A percentile compares a stretch with the other conserved stretches of the same genome.
phyloP scores from a whole-genome alignment of 495 filamentous ascomycete species.

The Wilcoxina mikolae region DNA sequence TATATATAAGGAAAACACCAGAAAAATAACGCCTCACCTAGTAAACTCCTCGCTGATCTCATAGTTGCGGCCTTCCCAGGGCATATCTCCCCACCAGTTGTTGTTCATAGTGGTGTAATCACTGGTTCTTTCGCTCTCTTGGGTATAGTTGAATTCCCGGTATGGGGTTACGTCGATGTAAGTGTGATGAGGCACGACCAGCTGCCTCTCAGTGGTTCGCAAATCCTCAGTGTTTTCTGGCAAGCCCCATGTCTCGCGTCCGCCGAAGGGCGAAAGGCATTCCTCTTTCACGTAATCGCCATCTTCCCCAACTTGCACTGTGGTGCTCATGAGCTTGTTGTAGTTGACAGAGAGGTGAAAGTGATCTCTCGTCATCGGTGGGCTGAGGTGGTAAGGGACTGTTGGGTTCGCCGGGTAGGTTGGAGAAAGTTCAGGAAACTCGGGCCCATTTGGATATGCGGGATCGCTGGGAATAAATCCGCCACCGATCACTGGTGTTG shows the following conservation, averaged over 20 bases:
- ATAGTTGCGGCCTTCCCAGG: constrained; percentile 23
- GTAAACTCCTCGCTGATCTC: constrained; percentile 25
- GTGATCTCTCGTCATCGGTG: constrained; percentile 14
- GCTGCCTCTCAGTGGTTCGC: constrained; percentile 18
- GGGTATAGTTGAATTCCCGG: constrained; percentile 16
- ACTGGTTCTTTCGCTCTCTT: constrained; percentile 16
- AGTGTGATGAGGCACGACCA: constrained; percentile 16
- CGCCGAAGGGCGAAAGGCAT: constrained; percentile 13
- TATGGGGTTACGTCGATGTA: constrained; percentile 25
- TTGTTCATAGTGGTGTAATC: constrained; percentile 14
- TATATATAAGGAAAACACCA: constrained; percentile 5
- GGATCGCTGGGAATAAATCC: neutral
- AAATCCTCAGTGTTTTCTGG: constrained; percentile 17
- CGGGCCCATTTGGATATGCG: neutral
- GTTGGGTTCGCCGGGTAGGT: constrained; percentile 18
- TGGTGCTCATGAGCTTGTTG: constrained; percentile 15
- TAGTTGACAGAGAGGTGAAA: constrained; percentile 23
- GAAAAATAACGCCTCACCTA: constrained; percentile 17
- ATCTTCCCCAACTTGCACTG: constrained; percentile 16
- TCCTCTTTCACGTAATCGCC: constrained; percentile 15
- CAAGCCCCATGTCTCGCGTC: neutral
- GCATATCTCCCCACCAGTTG: constrained; percentile 20
- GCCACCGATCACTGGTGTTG: neutral
- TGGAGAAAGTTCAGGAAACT: constrained; percentile 13
- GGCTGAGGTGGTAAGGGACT: constrained; percentile 19